Evolutionary conservation across 148 eudicot genomes (phyloP).

Genomic region (Pouteria glomerata): DNA sequence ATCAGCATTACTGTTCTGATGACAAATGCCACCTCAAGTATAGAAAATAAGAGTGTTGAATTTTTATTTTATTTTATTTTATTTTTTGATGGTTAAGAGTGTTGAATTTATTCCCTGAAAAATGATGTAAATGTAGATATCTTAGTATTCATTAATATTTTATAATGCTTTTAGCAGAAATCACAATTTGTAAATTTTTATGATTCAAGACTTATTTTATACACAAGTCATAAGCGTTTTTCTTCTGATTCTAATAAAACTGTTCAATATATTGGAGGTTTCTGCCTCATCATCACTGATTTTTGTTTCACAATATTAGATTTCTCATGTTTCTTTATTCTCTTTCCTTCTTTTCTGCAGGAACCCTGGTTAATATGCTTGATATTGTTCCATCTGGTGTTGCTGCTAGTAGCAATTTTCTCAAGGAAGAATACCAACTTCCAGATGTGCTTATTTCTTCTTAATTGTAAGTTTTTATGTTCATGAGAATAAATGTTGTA

Average conservation of each 20-base stretch:
- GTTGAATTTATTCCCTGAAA: too few species aligned
- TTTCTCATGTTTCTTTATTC: background rate
- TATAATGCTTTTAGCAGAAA: background rate
- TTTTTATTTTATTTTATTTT: too few species aligned
- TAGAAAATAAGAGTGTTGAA: too few species aligned
- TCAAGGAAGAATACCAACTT: constrained; percentile 77
- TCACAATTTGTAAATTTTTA: background rate
- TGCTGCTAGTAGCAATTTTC: constrained; percentile 43
- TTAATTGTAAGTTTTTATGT: constrained; percentile 50
- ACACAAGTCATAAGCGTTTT: background rate
- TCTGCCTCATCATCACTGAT: background rate
- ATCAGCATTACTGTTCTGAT: too few species aligned
- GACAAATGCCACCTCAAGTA: too few species aligned
- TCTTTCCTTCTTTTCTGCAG: constrained; percentile 35
- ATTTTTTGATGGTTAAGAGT: too few species aligned
- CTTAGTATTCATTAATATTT: background rate
- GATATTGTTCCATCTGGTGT: constrained; percentile 52
- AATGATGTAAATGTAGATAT: background rate
- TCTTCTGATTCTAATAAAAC: too few species aligned
- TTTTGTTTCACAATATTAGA: background rate
- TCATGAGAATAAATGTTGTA: background rate
- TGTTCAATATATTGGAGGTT: background rate
- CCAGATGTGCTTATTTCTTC: constrained; percentile 84
- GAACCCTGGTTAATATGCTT: constrained; percentile 79
- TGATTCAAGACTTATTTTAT: background rate